Percentiles rank a stretch among this genome's conserved stretches.
phyloP scores from a whole-genome alignment of 1,284 basidiomycete species.

The Porogramme epimiltina region DNA sequence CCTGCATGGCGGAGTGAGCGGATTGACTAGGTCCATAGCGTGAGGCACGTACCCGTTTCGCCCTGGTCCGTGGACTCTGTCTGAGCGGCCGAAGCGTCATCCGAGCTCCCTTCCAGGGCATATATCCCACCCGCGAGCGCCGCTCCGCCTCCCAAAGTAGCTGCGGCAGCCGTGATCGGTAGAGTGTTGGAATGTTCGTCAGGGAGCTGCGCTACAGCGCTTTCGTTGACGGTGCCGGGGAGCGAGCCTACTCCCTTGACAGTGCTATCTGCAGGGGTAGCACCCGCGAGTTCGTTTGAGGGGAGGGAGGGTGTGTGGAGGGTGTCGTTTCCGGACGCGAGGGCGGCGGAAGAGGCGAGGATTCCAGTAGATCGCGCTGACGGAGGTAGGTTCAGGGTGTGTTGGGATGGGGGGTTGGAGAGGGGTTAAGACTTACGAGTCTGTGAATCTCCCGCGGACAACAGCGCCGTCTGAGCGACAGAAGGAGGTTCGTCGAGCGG shows the following conservation, averaged over 20 bases:
- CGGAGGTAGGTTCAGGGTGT: neutral
- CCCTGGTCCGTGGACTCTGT: too few species aligned
- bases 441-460: conserved; percentile 7
- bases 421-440: conserved; percentile 25
- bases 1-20: too few species aligned
- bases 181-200: conserved; percentile 31
- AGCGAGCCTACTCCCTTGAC: conserved; percentile 41
- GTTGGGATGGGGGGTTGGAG: neutral
- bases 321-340: conserved; percentile 29
- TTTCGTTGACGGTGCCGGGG: conserved; percentile 37
- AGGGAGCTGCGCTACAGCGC: conserved; percentile 42
- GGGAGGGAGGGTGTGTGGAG: conserved; percentile 29
- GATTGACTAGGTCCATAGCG: too few species aligned
- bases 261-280: conserved; percentile 25
- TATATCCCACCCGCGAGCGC: conserved; percentile 12
- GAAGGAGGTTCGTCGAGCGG: conserved; percentile 10
- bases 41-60: too few species aligned
- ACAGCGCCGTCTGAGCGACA: too few species aligned
- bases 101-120: conserved; percentile 9
- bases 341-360: conserved; percentile 17
- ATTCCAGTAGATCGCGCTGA: conserved; percentile 9
- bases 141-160: too few species aligned
- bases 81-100: too few species aligned
- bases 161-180: conserved; percentile 11
- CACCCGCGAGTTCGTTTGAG: conserved; percentile 29